Evolutionary conservation across 2,329 filamentous ascomycete species (phyloP).

Genomic region (Exophiala sp.): DNA sequence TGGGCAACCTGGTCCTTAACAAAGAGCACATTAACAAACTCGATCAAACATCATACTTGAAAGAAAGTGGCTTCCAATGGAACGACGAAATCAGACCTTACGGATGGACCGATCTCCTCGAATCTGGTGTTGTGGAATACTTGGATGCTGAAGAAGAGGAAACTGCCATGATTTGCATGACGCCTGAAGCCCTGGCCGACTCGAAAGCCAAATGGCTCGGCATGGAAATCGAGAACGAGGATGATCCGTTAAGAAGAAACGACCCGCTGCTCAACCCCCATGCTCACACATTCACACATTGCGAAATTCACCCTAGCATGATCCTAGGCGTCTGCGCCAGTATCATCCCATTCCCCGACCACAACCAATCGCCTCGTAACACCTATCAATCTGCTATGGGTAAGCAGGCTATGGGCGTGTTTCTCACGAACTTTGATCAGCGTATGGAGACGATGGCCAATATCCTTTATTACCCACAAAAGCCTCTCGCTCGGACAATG

Average conservation of each 20-base stretch:
- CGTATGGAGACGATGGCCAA: conserved; percentile 99
- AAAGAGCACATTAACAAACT: conserved; percentile 76
- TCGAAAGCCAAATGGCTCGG: conserved; percentile 65
- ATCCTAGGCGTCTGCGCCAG: conserved; percentile 96
- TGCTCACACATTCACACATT: conserved; percentile 92
- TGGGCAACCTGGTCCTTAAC: conserved; percentile 72
- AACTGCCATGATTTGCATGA: conserved; percentile 99
- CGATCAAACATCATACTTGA: conserved; percentile 49
- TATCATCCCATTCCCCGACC: conserved; percentile 99
- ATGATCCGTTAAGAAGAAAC: conserved; percentile 76
- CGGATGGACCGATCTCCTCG: conserved; percentile 82
- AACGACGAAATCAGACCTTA: conserved; percentile 54
- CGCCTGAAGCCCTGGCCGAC: conserved; percentile 83
- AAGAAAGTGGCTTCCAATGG: conserved; percentile 46
- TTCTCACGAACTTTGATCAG: conserved; percentile 91
- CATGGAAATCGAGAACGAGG: conserved; percentile 56
- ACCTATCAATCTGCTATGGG: conserved; percentile 99
- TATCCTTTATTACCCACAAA: conserved; percentile 97
- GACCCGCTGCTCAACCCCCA: conserved; percentile 82
- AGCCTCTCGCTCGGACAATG: conserved; percentile 87
- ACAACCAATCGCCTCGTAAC: conserved; percentile 96
- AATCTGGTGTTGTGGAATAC: conserved; percentile 84
- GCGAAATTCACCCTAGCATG: conserved; percentile 99
- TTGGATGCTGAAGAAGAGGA: conserved; percentile 98
- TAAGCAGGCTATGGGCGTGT: conserved; percentile 99